Base-by-base conservation (phyloP, 345 rosid species). In the Microcos paniculata region DNA sequence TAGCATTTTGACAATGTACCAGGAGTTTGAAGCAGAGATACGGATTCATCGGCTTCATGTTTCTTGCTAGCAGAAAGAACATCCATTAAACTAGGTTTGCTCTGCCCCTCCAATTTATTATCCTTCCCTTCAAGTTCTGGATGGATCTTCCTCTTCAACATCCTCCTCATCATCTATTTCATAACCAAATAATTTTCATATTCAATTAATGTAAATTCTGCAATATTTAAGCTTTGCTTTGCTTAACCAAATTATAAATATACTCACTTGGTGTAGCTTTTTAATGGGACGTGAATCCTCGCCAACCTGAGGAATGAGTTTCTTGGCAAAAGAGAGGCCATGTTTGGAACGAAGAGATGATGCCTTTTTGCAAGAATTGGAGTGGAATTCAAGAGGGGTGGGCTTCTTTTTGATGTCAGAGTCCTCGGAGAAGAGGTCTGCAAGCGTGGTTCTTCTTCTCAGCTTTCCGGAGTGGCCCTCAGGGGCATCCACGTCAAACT, bases 91-190 rank as follows among this genome's bases (percentile, higher is more conserved):
- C 45, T 80, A 35, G 80, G 51, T 77, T 84, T 85, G 81, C 62
- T 73, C 59, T 72, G 82, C 70, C 63, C 65, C 19, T 81, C 84
- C 6, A 81, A 69, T 76, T 77, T 80, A 5, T 18, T 62, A 14
- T 57, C 75, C 69, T 87, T 89, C 49, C 85, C 81, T 63, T 89
- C 90, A 26, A 86, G 63, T 74, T 92, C 97, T 42, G 98, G 97
- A 80, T 92, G 97, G 69, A 94, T 91, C 84, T 94, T 94, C 86
- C 87, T 92, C 84, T 89, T 94, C 77, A 94, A 24, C 95, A 94
- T 88, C 80, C 86, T 90, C 87, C 80, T 91, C 90, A 92, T 85
- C 91, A 94, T 80, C 98, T 94, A 61, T 28, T 24, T 21, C 6
- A 14, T 49, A 51, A 65, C 19, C 31, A 75, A 35, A 23, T 26